Evolutionary conservation across 257 asterid genomes (phyloP).

Genomic region (Gentiana macrophylla): DNA sequence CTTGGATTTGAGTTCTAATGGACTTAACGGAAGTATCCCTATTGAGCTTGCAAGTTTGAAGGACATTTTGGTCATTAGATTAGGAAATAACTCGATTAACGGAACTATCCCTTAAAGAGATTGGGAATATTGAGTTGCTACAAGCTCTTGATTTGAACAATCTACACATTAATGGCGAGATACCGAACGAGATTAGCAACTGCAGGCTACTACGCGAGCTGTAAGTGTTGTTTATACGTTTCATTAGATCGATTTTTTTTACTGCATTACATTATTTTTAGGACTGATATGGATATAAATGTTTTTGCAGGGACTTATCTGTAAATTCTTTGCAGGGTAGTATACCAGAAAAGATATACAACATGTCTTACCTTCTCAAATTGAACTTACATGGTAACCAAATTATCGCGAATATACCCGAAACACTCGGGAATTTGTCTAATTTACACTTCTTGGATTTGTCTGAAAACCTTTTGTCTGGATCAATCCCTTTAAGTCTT

Average conservation of each 20-base stretch:
- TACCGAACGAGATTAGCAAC: conserved; percentile 56
- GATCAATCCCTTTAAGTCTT: conserved; percentile 49
- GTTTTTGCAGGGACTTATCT: conserved; percentile 61
- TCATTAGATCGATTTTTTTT: background rate
- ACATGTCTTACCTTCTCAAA: conserved; percentile 52
- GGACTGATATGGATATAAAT: conserved; percentile 5
- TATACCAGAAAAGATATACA: conserved; percentile 48
- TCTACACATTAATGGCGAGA: conserved; percentile 51
- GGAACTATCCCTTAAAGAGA: conserved; percentile 54
- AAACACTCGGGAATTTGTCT: conserved; percentile 47
- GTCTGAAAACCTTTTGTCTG: conserved; percentile 50
- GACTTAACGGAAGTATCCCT: conserved; percentile 63
- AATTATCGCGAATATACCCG: conserved; percentile 58
- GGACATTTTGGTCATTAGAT: conserved; percentile 46
- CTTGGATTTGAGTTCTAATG: conserved; percentile 69
- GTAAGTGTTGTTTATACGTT: conserved; percentile 38
- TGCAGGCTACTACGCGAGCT: conserved; percentile 81
- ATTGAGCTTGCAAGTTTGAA: conserved; percentile 43
- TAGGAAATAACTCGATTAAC: conserved; percentile 51
- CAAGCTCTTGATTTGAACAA: conserved; percentile 72
- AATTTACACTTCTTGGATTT: conserved; percentile 55
- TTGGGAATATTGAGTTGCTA: conserved; percentile 74
- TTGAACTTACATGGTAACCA: conserved; percentile 70
- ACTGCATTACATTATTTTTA: conserved; percentile 3
- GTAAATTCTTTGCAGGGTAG: conserved; percentile 54